Conservation (phyloP, 2,329 filamentous ascomycete species). For the Fusarium euwallaceae region DNA sequence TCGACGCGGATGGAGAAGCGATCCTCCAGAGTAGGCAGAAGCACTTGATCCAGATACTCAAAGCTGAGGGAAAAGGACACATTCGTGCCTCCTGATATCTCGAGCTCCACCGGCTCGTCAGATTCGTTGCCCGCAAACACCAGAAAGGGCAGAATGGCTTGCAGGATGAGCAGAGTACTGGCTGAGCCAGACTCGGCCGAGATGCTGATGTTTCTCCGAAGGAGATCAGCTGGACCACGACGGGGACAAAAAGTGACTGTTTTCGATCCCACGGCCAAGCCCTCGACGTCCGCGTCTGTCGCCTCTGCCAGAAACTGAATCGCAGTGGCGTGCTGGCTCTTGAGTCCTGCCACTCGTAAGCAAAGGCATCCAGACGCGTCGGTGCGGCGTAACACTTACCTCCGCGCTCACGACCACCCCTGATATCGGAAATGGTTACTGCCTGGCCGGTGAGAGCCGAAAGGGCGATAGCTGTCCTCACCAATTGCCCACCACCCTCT, state of each 20-base stretch:
- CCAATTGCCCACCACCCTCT: slow-evolving; percentile 73
- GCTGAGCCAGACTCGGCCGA: slow-evolving; percentile 63
- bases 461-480: slow-evolving; percentile 68
- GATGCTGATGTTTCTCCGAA: slow-evolving; percentile 62
- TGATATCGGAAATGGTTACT: slow-evolving; percentile 66
- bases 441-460: slow-evolving; percentile 68
- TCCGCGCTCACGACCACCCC: slow-evolving; percentile 64
- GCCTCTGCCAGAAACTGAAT: slow-evolving; percentile 67
- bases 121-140: slow-evolving; percentile 64
- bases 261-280: slow-evolving; percentile 64
- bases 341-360: slow-evolving; percentile 61
- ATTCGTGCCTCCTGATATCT: slow-evolving; percentile 71
- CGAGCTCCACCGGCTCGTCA: slow-evolving; percentile 61
- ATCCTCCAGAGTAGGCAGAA: slow-evolving; percentile 66
- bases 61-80: slow-evolving; percentile 68
- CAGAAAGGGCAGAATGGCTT: slow-evolving; percentile 71
- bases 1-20: slow-evolving; percentile 64
- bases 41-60: slow-evolving; percentile 73
- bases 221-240: slow-evolving; percentile 54
- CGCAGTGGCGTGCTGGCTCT: slow-evolving; percentile 70
- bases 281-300: slow-evolving; percentile 64
- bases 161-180: slow-evolving; percentile 69
- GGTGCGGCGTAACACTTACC: slow-evolving; percentile 39
- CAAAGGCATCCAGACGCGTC: slow-evolving; percentile 8
- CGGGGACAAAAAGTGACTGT: slow-evolving; percentile 63